Evolutionary conservation across 345 rosid genomes (phyloP), one percentile per base, ranked within the genome.

Genomic region (Heritiera fomes): DNA sequence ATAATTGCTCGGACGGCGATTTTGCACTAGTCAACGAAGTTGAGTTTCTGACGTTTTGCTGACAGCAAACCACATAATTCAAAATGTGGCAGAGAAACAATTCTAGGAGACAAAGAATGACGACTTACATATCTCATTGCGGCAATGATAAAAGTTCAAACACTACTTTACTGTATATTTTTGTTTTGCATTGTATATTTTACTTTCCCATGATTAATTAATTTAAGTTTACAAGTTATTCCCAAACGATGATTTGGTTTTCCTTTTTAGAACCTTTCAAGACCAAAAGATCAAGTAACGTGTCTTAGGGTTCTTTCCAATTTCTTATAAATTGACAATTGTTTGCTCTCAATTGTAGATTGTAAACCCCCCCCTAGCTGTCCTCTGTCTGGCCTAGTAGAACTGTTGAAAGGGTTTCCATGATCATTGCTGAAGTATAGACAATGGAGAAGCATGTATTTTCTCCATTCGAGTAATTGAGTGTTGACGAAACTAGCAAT

Each of bases 31-130:
- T 81, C 84, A 81, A 77, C 56, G 63, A 61, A 69, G 47, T 70
- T 62, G 34, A 67, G 81, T 40, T 67, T 56, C 32, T 82, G 77
- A 74, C 45, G n/a, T 72, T 78, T 77, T 73, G 62, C 46, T 73
- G 10, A 4, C 76, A 73, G 60, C 75, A 32, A 75, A 78, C 60
- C 73, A 62, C 41, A 63, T 20, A 6, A 23, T 75, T 53, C 66
- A 52, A 56, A 14, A 45, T 73, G 81, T 78, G 77, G 79, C 32
- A 15, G 28, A 53, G 52, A 63, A 11, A 17, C 45, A 17, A 50
- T 5, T 2, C n/a, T 13, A 38, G 47, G 47, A 14, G 47, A 49
- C 74, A 23, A 14, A 13, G 34, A 43, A 15, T 34, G 17, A 17
- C 46, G 46, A 38, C 69, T 64, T 12, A 11, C 2, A 40, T 40